These are phyloP conservation scores for Crucihimalaya himalaica DNA, from an alignment of 345 rosid species.

Conservation along the genomic window DNA sequence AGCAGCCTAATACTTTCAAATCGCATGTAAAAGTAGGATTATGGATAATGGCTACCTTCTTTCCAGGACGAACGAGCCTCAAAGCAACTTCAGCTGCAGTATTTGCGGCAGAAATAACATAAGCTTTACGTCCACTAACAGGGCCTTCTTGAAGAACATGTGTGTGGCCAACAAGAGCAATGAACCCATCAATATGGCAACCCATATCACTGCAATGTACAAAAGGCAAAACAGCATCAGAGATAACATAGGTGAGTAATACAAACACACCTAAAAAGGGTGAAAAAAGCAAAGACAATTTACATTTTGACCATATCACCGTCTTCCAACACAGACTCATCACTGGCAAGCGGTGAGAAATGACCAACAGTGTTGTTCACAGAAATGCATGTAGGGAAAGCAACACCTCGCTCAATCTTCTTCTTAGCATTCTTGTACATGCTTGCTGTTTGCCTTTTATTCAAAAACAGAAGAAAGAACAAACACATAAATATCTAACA, in stretches of 20 bases:
- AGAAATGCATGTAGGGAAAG: conserved; percentile 92
- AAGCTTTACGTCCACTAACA: conserved; percentile 74
- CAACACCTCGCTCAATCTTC: conserved; percentile 92
- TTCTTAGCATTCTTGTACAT: conserved; percentile 95
- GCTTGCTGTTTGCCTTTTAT: conserved; percentile 73
- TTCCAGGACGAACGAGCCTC: conserved; percentile 97
- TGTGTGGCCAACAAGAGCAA: conserved; percentile 90
- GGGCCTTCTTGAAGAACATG: conserved; percentile 81
- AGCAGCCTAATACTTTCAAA: background rate
- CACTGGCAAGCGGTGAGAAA: conserved; percentile 89
- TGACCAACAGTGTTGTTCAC: conserved; percentile 88
- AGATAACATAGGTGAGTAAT: background rate
- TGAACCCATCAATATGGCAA: conserved; percentile 97
- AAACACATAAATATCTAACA: background rate
- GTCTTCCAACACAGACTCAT: conserved; percentile 71
- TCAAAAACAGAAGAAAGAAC: background rate
- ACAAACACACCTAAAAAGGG: background rate
- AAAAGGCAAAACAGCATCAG: conserved; percentile 2
- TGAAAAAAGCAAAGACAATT: conserved; percentile 9
- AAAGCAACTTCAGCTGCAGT: conserved; percentile 98
- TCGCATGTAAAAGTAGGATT: background rate
- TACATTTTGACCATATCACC: conserved; percentile 93
- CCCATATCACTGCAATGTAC: conserved; percentile 76
- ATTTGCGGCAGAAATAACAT: conserved; percentile 89
- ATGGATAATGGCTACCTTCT: conserved; percentile 55